phyloP scores from a whole-genome alignment of 257 asterid species.

The Henckelia pumila region DNA sequence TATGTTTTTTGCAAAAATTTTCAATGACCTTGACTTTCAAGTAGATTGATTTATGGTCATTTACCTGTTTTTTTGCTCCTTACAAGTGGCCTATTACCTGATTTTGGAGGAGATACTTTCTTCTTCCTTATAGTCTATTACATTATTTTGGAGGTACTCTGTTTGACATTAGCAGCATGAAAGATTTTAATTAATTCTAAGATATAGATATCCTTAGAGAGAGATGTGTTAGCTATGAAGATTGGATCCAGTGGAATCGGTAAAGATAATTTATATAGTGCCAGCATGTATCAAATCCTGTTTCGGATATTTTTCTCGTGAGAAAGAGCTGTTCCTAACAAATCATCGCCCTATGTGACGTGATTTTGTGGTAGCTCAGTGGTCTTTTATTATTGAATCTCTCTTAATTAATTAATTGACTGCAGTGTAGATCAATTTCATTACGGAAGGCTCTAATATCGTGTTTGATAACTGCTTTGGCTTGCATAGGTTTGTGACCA shows the following conservation, averaged over 20 bases:
- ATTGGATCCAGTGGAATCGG: conserved; percentile 7
- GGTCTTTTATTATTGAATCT: conserved; percentile 20
- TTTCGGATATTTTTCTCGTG: not conserved
- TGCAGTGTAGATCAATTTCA: conserved; percentile 83
- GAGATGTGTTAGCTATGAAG: not conserved
- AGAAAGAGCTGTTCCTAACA: conserved; percentile 11
- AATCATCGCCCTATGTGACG: conserved; percentile 1
- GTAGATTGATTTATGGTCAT: not conserved
- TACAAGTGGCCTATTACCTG: conserved; percentile 4
- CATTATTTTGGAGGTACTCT: conserved; percentile 7
- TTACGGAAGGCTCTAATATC: conserved; percentile 70
- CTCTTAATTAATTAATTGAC: conserved; percentile 25
- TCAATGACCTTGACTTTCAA: not conserved
- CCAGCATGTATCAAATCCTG: conserved; percentile 2
- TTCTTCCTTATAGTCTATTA: conserved; percentile 4
- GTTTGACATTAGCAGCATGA: not conserved
- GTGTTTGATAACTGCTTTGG: no score
- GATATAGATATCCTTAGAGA: conserved; percentile 4
- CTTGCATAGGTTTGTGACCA: no score
- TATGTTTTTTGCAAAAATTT: conserved; percentile 6
- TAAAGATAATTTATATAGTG: not conserved
- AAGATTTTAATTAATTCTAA: conserved; percentile 8
- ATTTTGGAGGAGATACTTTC: conserved; percentile 1
- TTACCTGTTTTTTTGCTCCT: conserved; percentile 6
- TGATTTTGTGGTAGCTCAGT: conserved; percentile 19